A percentile compares a stretch with the other conserved stretches of the same genome.
Conservation (phyloP, 2,329 filamentous ascomycete genomes). For the Whalleya microplaca region DNA sequence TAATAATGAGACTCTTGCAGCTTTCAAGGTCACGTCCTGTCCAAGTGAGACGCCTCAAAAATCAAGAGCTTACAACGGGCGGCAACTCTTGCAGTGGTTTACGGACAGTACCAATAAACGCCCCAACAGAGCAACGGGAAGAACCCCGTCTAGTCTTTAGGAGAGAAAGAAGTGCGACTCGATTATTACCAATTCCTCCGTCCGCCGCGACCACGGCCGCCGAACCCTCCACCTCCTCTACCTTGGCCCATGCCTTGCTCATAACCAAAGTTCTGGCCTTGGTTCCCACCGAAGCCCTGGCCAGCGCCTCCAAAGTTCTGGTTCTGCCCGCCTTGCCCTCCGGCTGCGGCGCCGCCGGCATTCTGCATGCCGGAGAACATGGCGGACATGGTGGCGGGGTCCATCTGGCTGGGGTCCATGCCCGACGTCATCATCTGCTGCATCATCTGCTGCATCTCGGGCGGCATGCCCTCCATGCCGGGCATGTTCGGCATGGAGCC, state of each 20-base stretch:
- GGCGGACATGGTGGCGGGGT: slow-evolving; percentile 58
- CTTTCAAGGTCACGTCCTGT: neutral
- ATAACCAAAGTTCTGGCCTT: slow-evolving; percentile 53
- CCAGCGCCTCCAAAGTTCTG: slow-evolving; percentile 54
- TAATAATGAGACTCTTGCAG: neutral
- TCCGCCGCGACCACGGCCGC: slow-evolving; percentile 35
- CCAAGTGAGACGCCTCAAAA: neutral
- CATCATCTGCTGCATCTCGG: slow-evolving; percentile 71
- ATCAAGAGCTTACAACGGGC: neutral
- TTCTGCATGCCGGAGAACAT: slow-evolving; percentile 65
- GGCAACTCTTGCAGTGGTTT: neutral
- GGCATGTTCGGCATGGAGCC: slow-evolving; percentile 47
- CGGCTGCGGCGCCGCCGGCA: slow-evolving; percentile 42
- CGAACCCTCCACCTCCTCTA: slow-evolving; percentile 31
- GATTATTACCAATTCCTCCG: slow-evolving; percentile 37
- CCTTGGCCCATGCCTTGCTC: slow-evolving; percentile 39
- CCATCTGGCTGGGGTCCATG: slow-evolving; percentile 70
- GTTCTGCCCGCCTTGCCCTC: slow-evolving; percentile 53
- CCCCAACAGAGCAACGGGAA: neutral
- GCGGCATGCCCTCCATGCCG: slow-evolving; percentile 65
- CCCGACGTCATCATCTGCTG: slow-evolving; percentile 70
- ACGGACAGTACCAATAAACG: neutral
- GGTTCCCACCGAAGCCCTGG: slow-evolving; percentile 54
- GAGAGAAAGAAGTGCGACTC: neutral
- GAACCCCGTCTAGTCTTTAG: neutral